Evolutionary conservation across 805 yeast genomes (phyloP).

Genomic region (Kodamaea laetipori): DNA sequence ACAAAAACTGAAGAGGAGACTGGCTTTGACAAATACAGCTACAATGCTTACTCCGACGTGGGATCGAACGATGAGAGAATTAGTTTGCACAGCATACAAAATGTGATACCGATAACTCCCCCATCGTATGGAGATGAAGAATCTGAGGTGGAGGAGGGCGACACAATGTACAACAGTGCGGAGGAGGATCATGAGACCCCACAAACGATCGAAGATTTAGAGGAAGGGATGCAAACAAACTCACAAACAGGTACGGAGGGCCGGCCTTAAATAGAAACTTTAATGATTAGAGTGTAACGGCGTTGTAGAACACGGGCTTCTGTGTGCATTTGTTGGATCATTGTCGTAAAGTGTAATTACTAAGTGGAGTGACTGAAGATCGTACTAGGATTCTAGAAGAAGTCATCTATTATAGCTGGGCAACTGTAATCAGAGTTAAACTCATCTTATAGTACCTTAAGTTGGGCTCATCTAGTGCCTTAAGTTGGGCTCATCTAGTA

Average conservation of each 20-base stretch:
- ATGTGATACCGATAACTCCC: conserved; percentile 35
- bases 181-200: conserved; percentile 6
- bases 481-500: too few species aligned
- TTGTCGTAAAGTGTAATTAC: too few species aligned
- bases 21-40: conserved; percentile 34
- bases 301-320: too few species aligned
- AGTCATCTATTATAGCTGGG: too few species aligned
- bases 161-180: conserved; percentile 13
- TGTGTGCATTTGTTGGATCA: too few species aligned
- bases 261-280: background rate
- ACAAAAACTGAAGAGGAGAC: conserved; percentile 14
- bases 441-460: too few species aligned
- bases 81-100: conserved; percentile 37
- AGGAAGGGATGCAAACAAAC: background rate
- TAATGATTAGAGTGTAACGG: too few species aligned
- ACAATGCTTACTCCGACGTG: conserved; percentile 43
- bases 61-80: conserved; percentile 43
- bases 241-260: background rate
- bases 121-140: conserved; percentile 35
- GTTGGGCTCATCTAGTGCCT: too few species aligned
- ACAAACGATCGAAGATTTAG: conserved; percentile 5
- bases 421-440: too few species aligned
- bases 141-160: conserved; percentile 13
- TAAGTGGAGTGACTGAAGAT: too few species aligned
- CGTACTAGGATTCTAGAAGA: too few species aligned